Evolutionary conservation across 208 protist species (phyloP).

Genomic region (Leishmania amazonensis): DNA sequence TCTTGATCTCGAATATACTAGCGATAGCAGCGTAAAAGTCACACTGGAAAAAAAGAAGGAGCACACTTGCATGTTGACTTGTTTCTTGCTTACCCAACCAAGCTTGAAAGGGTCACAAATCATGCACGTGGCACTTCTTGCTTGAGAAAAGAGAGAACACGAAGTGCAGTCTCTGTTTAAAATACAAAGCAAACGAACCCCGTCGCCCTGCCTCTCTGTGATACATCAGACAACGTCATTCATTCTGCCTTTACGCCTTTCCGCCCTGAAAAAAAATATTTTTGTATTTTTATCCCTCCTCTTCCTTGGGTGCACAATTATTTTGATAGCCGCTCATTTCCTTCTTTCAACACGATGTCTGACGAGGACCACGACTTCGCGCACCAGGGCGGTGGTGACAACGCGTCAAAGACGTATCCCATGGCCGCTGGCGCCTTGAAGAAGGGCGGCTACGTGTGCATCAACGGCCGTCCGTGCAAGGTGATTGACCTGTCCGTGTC

Average conservation of each 20-base stretch:
- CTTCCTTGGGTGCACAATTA: background rate
- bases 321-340: background rate
- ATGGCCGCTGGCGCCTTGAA: conserved; percentile 87
- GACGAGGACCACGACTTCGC: conserved; percentile 80
- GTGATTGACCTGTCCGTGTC: conserved; percentile 98
- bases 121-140: background rate
- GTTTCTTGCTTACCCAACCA: background rate
- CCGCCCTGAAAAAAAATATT: background rate
- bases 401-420: conserved; percentile 87
- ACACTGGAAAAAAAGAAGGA: background rate
- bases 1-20: background rate
- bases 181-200: background rate
- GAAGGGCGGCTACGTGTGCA: conserved; percentile 90
- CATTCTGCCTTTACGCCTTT: background rate
- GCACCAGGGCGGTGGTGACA: conserved; percentile 60
- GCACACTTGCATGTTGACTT: background rate
- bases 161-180: background rate
- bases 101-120: background rate
- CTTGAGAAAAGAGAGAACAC: background rate
- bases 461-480: conserved; percentile 96
- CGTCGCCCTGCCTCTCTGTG: background rate
- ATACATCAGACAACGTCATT: background rate
- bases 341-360: conserved; percentile 30
- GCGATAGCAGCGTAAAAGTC: background rate
- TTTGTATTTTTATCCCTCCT: background rate